These are phyloP conservation scores for Globisporangium solare DNA, from an alignment of 352 stramenopile genomes.

Conservation along the genomic window DNA sequence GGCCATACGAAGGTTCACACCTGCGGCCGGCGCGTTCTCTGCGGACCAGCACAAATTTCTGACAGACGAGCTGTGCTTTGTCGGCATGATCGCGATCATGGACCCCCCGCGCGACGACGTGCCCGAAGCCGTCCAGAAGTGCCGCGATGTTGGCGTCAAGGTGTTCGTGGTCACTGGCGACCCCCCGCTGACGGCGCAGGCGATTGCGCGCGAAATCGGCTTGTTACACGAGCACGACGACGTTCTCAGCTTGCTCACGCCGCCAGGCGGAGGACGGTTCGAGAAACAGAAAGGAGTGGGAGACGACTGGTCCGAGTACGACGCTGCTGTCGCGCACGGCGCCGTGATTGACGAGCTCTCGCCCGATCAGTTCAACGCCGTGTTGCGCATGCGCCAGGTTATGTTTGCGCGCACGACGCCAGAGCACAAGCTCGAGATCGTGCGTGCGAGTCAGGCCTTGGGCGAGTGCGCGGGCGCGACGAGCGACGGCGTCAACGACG, in stretches of 20 bases:
- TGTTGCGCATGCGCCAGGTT: slow-evolving; percentile 48
- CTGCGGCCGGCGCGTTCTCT: slow-evolving; percentile 21
- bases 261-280: slow-evolving; percentile 2
- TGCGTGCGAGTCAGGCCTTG: slow-evolving; percentile 42
- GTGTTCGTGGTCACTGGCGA: slow-evolving; percentile 93
- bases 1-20: slow-evolving; percentile 29
- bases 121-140: slow-evolving; percentile 65
- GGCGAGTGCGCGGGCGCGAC: slow-evolving; percentile 60
- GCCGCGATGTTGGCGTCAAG: slow-evolving; percentile 75
- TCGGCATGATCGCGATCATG: slow-evolving; percentile 91
- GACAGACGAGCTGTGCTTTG: slow-evolving; percentile 45
- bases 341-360: slow-evolving; percentile 25
- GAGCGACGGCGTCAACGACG: slow-evolving; percentile 71
- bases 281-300: slow-evolving; percentile 9
- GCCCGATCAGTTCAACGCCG: slow-evolving; percentile 26
- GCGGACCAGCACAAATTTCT: slow-evolving; percentile 38
- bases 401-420: slow-evolving; percentile 94
- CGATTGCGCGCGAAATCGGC: slow-evolving; percentile 80
- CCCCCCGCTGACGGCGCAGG: slow-evolving; percentile 77
- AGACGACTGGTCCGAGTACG: slow-evolving; percentile 20
- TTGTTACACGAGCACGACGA: slow-evolving; percentile 48
- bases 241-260: slow-evolving; percentile 31
- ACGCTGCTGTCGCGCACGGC: slow-evolving; percentile 65
- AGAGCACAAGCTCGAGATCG: slow-evolving; percentile 18
- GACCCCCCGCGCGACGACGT: slow-evolving; percentile 86